These are phyloP conservation scores for Mycena sanguinolenta DNA, from an alignment of 768 basidiomycete genomes.

Conservation along the genomic window DNA sequence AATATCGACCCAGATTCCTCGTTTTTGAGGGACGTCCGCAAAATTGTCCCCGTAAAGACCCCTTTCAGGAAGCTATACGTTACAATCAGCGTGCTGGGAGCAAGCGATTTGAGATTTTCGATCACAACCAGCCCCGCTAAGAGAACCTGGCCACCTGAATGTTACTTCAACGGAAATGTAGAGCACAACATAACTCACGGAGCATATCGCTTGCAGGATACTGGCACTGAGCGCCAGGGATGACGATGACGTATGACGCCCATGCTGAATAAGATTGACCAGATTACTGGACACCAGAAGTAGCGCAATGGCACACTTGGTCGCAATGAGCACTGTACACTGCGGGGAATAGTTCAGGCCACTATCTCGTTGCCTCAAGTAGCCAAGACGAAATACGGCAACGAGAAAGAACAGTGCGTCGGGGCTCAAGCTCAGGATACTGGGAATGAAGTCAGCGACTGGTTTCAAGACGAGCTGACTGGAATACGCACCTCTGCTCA, in stretches of 20 bases:
- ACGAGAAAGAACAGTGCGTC: not conserved
- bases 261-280: not conserved
- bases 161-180: not conserved
- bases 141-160: not conserved
- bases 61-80: slow-evolving; percentile 6
- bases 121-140: not conserved
- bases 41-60: no score
- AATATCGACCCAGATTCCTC: no score
- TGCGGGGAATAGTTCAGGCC: not conserved
- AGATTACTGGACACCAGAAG: no score
- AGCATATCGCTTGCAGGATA: slow-evolving; percentile 10
- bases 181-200: slow-evolving; percentile 7
- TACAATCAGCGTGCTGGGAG: slow-evolving; percentile 17
- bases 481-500: slow-evolving; percentile 27
- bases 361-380: not conserved
- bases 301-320: not conserved
- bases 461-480: not conserved
- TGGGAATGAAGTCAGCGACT: not conserved
- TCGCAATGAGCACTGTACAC: not conserved
- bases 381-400: not conserved
- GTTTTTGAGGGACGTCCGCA: no score
- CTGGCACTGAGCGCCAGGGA: slow-evolving; percentile 5
- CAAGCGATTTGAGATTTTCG: not conserved
- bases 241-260: not conserved
- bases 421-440: not conserved